A percentile compares a stretch with the other conserved stretches of the same genome.
Evolutionary conservation across 164 flowering plant genomes (phyloP).

Genomic region (Vitis rupestris): DNA sequence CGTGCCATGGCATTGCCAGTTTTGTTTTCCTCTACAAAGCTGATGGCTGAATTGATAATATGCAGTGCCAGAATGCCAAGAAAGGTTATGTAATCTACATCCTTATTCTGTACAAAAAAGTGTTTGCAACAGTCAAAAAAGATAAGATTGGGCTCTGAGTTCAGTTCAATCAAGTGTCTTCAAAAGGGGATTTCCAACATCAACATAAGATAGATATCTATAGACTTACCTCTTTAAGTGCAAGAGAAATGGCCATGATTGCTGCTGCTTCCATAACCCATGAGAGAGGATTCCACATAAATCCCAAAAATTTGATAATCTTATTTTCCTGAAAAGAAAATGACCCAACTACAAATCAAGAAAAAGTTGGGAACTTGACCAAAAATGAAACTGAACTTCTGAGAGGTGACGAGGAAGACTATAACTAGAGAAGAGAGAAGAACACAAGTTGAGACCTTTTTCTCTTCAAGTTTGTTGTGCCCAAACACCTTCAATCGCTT

Average conservation of each 20-base stretch:
- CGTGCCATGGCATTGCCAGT: background rate
- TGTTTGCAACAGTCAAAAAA: too few relatives aligned
- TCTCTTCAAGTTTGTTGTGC: constrained; percentile 59
- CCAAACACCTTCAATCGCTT: constrained; percentile 44
- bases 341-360: background rate
- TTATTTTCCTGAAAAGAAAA: background rate
- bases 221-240: background rate
- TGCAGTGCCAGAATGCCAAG: background rate
- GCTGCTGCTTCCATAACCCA: background rate
- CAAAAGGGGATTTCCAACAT: background rate
- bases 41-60: background rate
- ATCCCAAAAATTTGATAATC: background rate
- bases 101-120: background rate
- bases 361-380: background rate
- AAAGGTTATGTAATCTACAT: background rate
- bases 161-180: background rate
- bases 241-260: background rate
- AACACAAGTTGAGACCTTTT: constrained; percentile 16
- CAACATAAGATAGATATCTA: background rate
- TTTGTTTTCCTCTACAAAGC: constrained; percentile 1
- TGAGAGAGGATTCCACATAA: background rate
- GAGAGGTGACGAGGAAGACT: background rate
- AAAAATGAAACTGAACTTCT: background rate
- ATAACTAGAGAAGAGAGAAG: background rate
- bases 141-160: background rate